Base-by-base conservation (phyloP, 2,329 filamentous ascomycete species). In the Fusarium secorum region DNA sequence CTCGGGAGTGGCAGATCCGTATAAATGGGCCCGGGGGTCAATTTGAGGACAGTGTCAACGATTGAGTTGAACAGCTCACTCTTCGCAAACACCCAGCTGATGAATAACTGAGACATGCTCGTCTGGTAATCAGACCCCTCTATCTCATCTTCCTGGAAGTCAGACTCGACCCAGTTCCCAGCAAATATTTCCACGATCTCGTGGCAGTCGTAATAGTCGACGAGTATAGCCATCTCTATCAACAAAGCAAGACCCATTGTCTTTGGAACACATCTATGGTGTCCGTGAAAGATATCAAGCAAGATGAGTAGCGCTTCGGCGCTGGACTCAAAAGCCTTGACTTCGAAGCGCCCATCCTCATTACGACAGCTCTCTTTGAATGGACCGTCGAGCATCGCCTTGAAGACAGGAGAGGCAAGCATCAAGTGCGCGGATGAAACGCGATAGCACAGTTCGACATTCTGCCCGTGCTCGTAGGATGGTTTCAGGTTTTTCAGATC, bases 171-270 rank as follows among this genome's bases (percentile, higher is more conserved):
- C 58, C 52, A 61, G 14, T 22, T 46, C 0, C 46, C 52, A 0
- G 41, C 26, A 22, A 58, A 58, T 4, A 30, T 30, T 11, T 75
- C 67, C 0, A 64, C 32, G 3, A 57, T 26, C 15, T 78, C 75
- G 11, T 74, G 66, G 32, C 71, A 78, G 4, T 76, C 22, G 14
- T 75, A 78, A 13, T 77, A 76, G 28, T 79, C 71, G 0, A 78
- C 72, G 3, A 79, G 36, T 5, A 75, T 62, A 1, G 75, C 73
- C 8, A 78, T 42, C 11, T 77, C 75, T 0, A 68, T 66, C 1
- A 77, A 42, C 26, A 68, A 64, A 7, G 67, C 35, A 2, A 76
- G 30, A 0, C 33, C 35, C 1, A 78, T 15, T 0, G 8, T n/a
- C 1, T 48, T 52, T 0, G 74, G 70, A 1, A 79, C 64, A 3